These are phyloP conservation scores for Phyllosticta paracitricarpa DNA, from an alignment of 2,329 filamentous ascomycete species.

Conservation along the genomic window DNA sequence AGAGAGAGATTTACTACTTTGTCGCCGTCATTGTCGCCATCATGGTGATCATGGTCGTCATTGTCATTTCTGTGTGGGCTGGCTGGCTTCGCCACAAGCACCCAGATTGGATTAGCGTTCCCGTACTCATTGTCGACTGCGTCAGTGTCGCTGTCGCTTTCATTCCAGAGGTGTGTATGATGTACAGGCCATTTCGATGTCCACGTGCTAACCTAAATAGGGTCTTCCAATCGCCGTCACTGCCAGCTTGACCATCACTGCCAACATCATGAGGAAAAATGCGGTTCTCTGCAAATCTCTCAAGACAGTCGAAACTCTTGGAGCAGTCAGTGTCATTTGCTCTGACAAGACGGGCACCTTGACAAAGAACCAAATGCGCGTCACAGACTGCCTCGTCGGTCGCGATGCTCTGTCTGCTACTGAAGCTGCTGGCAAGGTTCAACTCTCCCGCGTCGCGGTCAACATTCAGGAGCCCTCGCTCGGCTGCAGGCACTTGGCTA, in stretches of 20 bases:
- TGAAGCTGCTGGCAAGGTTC: conserved; percentile 10
- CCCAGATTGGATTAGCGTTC: conserved; percentile 62
- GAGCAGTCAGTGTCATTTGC: conserved; percentile 62
- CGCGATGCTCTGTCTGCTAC: conserved; percentile 19
- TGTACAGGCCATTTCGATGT: conserved; percentile 35
- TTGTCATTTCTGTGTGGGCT: conserved; percentile 59
- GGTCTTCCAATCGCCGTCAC: conserved; percentile 27
- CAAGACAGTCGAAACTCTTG: conserved; percentile 68
- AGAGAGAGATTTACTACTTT: conserved; percentile 64
- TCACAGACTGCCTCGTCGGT: conserved; percentile 58
- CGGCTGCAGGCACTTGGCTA: conserved; percentile 44
- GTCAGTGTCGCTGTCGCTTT: conserved; percentile 63
- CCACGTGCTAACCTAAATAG: not conserved
- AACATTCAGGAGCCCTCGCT: conserved; percentile 31
- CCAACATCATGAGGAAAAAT: conserved; percentile 66
- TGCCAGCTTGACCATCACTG: conserved; percentile 63
- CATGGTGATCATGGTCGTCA: conserved; percentile 54
- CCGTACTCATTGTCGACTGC: conserved; percentile 61
- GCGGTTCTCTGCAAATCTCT: conserved; percentile 71
- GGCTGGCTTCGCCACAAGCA: conserved; percentile 58
- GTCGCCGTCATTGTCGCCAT: conserved; percentile 59
- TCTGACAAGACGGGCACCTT: conserved; percentile 69
- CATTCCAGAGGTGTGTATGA: conserved; percentile 53
- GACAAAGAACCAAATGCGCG: conserved; percentile 61
- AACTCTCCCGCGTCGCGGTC: conserved; percentile 7